Evolutionary conservation across 1,284 basidiomycete species (phyloP), one percentile per base, ranked within the genome.

Genomic region (Naganishia liquefaciens): DNA sequence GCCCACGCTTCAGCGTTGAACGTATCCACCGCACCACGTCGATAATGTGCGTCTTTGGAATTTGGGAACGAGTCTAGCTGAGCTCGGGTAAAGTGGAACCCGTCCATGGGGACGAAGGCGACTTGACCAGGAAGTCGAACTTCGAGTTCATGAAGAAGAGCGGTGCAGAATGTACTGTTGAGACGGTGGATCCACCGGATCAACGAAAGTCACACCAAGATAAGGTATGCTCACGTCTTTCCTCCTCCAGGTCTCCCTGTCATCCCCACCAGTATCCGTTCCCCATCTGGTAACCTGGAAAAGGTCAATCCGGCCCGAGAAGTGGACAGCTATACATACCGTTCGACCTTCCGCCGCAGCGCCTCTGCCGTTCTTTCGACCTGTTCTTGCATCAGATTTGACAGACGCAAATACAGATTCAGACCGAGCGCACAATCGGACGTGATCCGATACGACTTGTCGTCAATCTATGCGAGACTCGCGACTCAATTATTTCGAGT

Each of bases 61-160:
- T 67, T 44, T 5, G 55, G 50, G 28, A 67, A 67, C 21, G 39
- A 50, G 30, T 67, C 65, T 19, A 67, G 51, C 21, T 67, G 57
- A 10, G 52, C 55, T 42, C 65, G 53, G 27, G 65, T 53, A 50
- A 49, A 67, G 43, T 67, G 65, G 49, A 62, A 67, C 13, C 65
- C 65, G 50, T 67, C 65, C 65, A 67, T 60, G 19, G 62, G 54
- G 6, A 67, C 62, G n/a, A 60, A 58, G 23, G 63, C 39, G 49
- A 47, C 50, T 52, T 53, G 54, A 30, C 54, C 52, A 2, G 28
- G 37, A 23, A 33, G 11, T 13, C 39, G 54, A n/a, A 27, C 21
- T n/a, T 58, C 25, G 17, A 42, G 23, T 33, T 51, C 43, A 19
- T 37, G 25, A 15, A 63, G 37, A 19, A 55, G 46, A 4, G 47